Percentiles rank a stretch among this genome's conserved stretches.
phyloP scores from a whole-genome alignment of 2,329 filamentous ascomycete species.

The Hirsutella minnesotensis region DNA sequence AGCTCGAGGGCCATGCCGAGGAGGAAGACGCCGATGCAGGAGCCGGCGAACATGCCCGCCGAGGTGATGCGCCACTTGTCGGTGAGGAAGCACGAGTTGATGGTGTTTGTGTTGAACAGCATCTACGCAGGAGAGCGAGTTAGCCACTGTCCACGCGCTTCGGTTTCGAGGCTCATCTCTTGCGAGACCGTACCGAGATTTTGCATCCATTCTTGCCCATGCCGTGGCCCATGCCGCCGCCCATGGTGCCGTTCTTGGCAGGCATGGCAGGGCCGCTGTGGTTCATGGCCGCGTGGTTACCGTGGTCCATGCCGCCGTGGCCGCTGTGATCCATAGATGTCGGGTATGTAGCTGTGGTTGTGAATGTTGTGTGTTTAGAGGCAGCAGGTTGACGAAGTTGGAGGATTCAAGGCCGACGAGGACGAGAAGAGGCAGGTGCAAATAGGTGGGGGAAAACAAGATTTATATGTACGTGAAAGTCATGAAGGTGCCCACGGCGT shows the following conservation, averaged over 20 bases:
- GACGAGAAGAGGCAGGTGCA: no score
- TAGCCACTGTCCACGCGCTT: background rate
- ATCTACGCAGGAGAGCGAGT: conserved; percentile 36
- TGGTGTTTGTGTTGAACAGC: conserved; percentile 70
- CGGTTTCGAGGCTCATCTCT: background rate
- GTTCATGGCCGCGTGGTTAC: conserved; percentile 7
- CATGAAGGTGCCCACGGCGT: no score
- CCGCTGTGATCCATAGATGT: background rate
- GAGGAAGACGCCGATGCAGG: conserved; percentile 66
- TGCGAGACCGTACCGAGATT: conserved; percentile 21
- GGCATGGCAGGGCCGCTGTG: background rate
- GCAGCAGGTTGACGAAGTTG: no score
- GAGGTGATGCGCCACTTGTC: conserved; percentile 58
- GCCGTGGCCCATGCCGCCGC: conserved; percentile 5
- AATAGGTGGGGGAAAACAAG: no score
- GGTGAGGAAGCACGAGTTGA: conserved; percentile 61
- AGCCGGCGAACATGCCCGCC: conserved; percentile 62
- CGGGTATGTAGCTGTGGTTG: background rate
- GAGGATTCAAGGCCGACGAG: no score
- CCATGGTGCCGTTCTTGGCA: background rate
- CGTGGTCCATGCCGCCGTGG: background rate
- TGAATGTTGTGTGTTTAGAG: no score
- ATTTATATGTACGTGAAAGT: no score
- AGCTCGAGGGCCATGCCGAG: conserved; percentile 63
- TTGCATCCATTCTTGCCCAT: conserved; percentile 24